Base-by-base conservation (phyloP, 768 basidiomycete genomes). In the Hericium alpestre region DNA sequence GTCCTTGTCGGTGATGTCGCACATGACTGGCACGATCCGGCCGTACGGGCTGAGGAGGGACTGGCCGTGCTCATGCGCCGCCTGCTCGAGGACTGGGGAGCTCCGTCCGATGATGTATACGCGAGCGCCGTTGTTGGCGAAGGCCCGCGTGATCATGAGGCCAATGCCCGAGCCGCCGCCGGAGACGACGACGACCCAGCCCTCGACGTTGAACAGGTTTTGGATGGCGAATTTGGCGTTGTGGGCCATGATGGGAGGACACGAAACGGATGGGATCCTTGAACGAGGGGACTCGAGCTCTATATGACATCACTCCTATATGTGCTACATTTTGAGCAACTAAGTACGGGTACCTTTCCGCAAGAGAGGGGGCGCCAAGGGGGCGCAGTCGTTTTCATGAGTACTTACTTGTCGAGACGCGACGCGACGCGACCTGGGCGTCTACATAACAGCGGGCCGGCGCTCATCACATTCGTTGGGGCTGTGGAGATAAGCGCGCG, bases 101-200 rank as follows among this genome's bases (percentile, higher is more conserved):
- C 73, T 68, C 9, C 74, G 67, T 2, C 68, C 65, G 15, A 69
- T 69, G 57, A 76, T 72, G 64, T 76, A 76, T 5, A 76, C 74
- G 12, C 64, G 65, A 2, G 75, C 75, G 22, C 74, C 74, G 62
- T 74, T 73, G 61, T 69, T 70, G 11, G 75, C 74, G 51, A 75
- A 70, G 2, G 69, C 70, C 55, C 72, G 69, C 1, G 74, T 68
- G 46, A 75, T 76, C 74, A 76, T 72, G 23, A 73, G 68, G 16
- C 72, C 73, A 40, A 76, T 70, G n/a, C 75, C 74, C 1, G 69
- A 69, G 43, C 67, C 65, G 54, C 67, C 65, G 25, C 67, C 68
- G 43, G 67, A 67, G 60, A 67, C 65, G 60, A 68, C 65, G 59
- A 32, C 49, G 57, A 63, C 63, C 65, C 65, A 65, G 54, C 58